These are phyloP conservation scores for Agaricus subrufescens DNA, from an alignment of 768 basidiomycete species.

Conservation along the genomic window DNA sequence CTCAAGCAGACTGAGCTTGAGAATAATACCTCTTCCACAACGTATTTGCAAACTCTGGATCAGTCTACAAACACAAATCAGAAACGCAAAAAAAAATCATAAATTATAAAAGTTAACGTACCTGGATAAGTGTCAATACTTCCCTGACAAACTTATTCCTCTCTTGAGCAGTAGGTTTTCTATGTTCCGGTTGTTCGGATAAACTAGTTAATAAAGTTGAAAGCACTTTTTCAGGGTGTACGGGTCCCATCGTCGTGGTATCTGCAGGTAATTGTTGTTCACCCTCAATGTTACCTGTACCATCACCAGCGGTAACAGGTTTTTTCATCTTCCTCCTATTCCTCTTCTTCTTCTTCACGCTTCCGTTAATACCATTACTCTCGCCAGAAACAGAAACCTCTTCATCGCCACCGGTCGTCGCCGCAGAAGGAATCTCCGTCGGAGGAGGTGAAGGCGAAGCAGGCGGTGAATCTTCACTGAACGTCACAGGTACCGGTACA, in stretches of 20 bases:
- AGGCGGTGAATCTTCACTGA: conserved; percentile 11
- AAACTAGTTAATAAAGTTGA: conserved; percentile 5
- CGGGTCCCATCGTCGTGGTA: background rate
- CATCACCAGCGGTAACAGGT: conserved; percentile 15
- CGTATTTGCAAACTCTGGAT: conserved; percentile 59
- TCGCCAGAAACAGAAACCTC: conserved; percentile 2
- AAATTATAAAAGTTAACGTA: conserved; percentile 24
- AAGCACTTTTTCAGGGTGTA: conserved; percentile 8
- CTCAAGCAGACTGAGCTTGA: background rate
- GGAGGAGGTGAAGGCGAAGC: conserved; percentile 21
- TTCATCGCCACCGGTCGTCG: background rate
- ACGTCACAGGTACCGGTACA: conserved; percentile 5
- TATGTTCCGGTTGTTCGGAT: conserved; percentile 13
- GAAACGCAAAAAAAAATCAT: background rate
- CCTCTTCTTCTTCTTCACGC: conserved; percentile 17
- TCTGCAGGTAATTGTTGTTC: background rate
- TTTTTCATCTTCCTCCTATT: conserved; percentile 17
- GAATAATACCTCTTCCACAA: conserved; percentile 9
- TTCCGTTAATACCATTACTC: conserved; percentile 17
- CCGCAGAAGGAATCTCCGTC: background rate
- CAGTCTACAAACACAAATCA: conserved; percentile 37
- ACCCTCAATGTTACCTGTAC: conserved; percentile 20
- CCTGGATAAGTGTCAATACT: conserved; percentile 57
- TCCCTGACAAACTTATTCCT: conserved; percentile 57
- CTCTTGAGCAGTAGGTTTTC: conserved; percentile 27